Evolutionary conservation across 306 rosid genomes (phyloP).

Genomic region (Phaseolus lunatus): DNA sequence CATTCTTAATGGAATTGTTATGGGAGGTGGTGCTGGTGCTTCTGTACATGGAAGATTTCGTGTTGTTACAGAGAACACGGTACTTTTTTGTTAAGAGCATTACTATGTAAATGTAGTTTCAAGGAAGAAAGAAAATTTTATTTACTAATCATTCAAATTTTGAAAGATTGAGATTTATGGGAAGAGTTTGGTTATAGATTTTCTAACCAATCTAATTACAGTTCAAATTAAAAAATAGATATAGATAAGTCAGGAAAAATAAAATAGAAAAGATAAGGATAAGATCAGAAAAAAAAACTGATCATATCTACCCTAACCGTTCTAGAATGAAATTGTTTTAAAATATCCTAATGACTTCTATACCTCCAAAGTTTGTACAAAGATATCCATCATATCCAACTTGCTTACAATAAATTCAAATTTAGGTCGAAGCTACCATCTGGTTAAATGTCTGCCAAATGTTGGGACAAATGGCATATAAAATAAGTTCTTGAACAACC

Average conservation of each 20-base stretch:
- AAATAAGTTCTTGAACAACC: neutral
- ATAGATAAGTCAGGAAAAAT: neutral
- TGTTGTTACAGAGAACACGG: slow-evolving; percentile 89
- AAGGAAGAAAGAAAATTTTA: neutral
- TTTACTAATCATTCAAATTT: neutral
- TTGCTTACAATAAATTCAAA: too few relatives aligned
- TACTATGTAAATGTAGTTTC: slow-evolving; percentile 9
- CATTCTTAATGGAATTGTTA: slow-evolving; percentile 87
- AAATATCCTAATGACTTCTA: neutral
- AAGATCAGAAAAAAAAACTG: neutral
- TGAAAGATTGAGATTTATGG: neutral
- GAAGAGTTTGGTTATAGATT: neutral
- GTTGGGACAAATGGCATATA: too few relatives aligned
- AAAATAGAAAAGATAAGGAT: neutral
- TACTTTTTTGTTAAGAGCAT: slow-evolving; percentile 40
- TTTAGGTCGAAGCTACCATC: neutral
- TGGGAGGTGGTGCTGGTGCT: slow-evolving; percentile 99
- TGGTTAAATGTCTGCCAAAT: too few relatives aligned
- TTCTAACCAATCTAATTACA: neutral
- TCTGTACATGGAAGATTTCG: slow-evolving; percentile 92
- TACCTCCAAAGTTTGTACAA: too few relatives aligned
- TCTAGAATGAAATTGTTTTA: neutral
- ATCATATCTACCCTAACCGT: neutral
- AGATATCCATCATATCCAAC: too few relatives aligned
- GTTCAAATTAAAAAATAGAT: neutral